Evolutionary conservation across 2,329 filamentous ascomycete species (phyloP).

Genomic region (Exophiala oligosperma): DNA sequence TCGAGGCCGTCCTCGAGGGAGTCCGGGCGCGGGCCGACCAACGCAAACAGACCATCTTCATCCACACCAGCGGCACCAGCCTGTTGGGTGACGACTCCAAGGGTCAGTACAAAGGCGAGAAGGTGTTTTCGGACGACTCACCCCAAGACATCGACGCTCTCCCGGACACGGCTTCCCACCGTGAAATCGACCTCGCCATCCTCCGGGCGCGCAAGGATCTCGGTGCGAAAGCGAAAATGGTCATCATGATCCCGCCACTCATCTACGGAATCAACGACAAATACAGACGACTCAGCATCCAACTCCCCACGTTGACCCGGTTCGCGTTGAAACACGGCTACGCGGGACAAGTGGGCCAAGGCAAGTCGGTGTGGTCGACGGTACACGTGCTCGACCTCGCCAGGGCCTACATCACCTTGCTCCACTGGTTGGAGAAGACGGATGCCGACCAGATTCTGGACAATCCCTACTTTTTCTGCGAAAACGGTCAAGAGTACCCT

Average conservation of each 20-base stretch:
- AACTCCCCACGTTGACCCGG: slow-evolving; percentile 49
- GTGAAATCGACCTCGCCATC: slow-evolving; percentile 49
- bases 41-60: slow-evolving; percentile 46
- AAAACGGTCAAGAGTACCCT: slow-evolving; percentile 46
- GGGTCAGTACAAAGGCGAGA: slow-evolving; percentile 38
- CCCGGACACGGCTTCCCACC: slow-evolving; percentile 45
- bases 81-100: slow-evolving; percentile 41
- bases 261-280: slow-evolving; percentile 47
- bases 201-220: slow-evolving; percentile 38
- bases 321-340: slow-evolving; percentile 52
- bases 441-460: slow-evolving; percentile 34
- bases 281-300: slow-evolving; percentile 47
- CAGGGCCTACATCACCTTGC: slow-evolving; percentile 44
- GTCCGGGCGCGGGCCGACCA: slow-evolving; percentile 40
- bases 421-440: slow-evolving; percentile 47
- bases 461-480: slow-evolving; percentile 54
- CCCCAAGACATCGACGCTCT: slow-evolving; percentile 43
- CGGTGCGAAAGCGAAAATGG: slow-evolving; percentile 44
- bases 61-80: slow-evolving; percentile 50
- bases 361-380: slow-evolving; percentile 42
- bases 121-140: slow-evolving; percentile 46
- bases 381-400: slow-evolving; percentile 53
- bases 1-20: slow-evolving; percentile 47
- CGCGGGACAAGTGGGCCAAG: slow-evolving; percentile 47
- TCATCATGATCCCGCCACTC: slow-evolving; percentile 50